phyloP scores from a whole-genome alignment of 2,329 filamentous ascomycete genomes.

The Talaromyces funiculosus region DNA sequence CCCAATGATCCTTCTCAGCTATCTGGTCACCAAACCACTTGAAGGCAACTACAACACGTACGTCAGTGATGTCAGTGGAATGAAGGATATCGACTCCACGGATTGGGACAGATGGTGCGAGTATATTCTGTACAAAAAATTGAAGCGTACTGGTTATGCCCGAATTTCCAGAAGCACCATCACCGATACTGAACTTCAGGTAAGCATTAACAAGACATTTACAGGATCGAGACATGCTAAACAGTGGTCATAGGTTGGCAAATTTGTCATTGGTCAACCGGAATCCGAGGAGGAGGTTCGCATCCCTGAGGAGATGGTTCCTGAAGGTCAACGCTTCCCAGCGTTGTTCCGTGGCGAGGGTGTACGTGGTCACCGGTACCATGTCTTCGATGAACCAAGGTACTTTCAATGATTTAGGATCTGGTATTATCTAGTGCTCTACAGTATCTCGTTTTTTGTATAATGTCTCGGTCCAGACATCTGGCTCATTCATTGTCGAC shows the following conservation, averaged over 20 bases:
- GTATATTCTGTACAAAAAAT: slow-evolving; percentile 90
- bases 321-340: slow-evolving; percentile 76
- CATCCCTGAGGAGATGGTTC: slow-evolving; percentile 67
- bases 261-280: slow-evolving; percentile 76
- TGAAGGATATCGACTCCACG: slow-evolving; percentile 87
- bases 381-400: slow-evolving; percentile 88
- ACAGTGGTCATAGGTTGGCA: slow-evolving; percentile 57
- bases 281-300: slow-evolving; percentile 60
- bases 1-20: slow-evolving; percentile 79
- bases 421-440: not conserved
- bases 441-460: not conserved
- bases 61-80: slow-evolving; percentile 76
- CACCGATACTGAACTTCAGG: slow-evolving; percentile 94
- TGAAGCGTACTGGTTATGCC: slow-evolving; percentile 83
- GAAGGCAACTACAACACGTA: slow-evolving; percentile 97
- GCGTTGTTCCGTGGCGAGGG: slow-evolving; percentile 76
- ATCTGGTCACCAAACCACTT: slow-evolving; percentile 83
- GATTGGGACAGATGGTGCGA: slow-evolving; percentile 99
- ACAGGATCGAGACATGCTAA: not conserved
- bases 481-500: not conserved
- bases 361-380: slow-evolving; percentile 83
- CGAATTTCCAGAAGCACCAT: slow-evolving; percentile 83
- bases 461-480: not conserved
- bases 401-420: slow-evolving; percentile 49
- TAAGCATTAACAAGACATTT: slow-evolving; percentile 30